These are phyloP conservation scores for Fusarium falciforme DNA, from an alignment of 2,329 filamentous ascomycete species.

Conservation along the genomic window DNA sequence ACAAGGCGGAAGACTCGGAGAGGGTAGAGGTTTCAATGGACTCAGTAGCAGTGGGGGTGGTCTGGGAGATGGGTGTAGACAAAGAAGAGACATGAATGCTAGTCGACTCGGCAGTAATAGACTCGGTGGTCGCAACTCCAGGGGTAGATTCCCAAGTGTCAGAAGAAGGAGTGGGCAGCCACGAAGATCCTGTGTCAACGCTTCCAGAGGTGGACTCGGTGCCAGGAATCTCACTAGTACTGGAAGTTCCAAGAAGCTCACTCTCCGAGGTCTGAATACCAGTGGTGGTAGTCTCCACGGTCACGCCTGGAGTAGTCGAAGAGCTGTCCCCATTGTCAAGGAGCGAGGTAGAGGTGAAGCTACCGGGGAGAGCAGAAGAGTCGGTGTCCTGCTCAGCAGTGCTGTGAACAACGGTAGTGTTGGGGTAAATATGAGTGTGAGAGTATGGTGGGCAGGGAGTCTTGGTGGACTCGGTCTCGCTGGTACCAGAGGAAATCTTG, in stretches of 20 bases:
- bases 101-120: neutral
- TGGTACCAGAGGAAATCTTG: neutral
- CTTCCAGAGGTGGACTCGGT: neutral
- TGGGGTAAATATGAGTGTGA: constrained; percentile 30
- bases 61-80: neutral
- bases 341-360: constrained; percentile 9
- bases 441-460: constrained; percentile 16
- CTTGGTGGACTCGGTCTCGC: constrained; percentile 9
- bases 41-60: neutral
- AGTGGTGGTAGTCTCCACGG: neutral
- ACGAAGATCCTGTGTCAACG: neutral
- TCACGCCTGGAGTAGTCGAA: neutral
- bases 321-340: constrained; percentile 1
- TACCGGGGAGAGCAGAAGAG: constrained; percentile 22
- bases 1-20: neutral
- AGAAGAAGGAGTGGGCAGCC: neutral
- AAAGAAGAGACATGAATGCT: neutral
- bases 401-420: constrained; percentile 25
- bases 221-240: neutral
- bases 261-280: constrained; percentile 1
- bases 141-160: neutral
- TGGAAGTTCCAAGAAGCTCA: neutral
- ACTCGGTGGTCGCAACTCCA: neutral
- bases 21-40: neutral
- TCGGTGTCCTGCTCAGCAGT: constrained; percentile 5